Conservation (phyloP, 306 rosid genomes). For the Prunus persica region DNA sequence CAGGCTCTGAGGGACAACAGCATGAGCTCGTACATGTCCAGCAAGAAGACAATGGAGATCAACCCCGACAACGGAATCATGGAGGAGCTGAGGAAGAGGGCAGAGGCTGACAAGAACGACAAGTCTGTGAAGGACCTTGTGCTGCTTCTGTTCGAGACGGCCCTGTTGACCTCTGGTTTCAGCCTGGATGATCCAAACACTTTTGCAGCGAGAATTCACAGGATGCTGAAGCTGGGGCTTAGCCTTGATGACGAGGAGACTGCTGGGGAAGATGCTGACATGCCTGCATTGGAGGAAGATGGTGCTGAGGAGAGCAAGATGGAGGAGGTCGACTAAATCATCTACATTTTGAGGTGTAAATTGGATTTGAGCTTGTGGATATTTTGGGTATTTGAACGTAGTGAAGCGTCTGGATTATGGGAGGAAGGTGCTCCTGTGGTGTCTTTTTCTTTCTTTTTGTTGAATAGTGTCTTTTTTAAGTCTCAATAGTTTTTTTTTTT, state of each 20-base stretch:
- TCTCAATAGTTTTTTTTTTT: too few relatives aligned
- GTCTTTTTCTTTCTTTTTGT: not conserved
- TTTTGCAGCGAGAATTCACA: constrained; percentile 57
- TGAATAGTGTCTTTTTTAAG: not conserved
- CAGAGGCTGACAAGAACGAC: constrained; percentile 59
- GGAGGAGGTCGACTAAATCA: constrained; percentile 64
- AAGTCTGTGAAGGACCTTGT: constrained; percentile 68
- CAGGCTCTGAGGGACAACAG: constrained; percentile 68
- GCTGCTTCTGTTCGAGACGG: constrained; percentile 58
- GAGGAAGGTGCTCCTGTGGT: not conserved
- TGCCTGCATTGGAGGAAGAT: constrained; percentile 66
- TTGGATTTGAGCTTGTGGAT: not conserved
- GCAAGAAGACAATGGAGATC: constrained; percentile 79
- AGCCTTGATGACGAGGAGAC: constrained; percentile 57
- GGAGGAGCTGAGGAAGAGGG: constrained; percentile 72
- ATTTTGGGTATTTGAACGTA: not conserved
- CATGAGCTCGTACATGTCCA: constrained; percentile 66
- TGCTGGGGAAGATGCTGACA: constrained; percentile 49
- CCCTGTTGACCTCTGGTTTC: constrained; percentile 65
- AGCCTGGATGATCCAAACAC: constrained; percentile 76
- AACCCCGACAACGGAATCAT: constrained; percentile 71
- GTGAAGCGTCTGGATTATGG: not conserved
- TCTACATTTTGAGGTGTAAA: not conserved
- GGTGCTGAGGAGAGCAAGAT: constrained; percentile 68
- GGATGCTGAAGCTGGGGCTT: constrained; percentile 68